phyloP scores from a whole-genome alignment of 768 basidiomycete genomes.

The Termitomyces titanicus region DNA sequence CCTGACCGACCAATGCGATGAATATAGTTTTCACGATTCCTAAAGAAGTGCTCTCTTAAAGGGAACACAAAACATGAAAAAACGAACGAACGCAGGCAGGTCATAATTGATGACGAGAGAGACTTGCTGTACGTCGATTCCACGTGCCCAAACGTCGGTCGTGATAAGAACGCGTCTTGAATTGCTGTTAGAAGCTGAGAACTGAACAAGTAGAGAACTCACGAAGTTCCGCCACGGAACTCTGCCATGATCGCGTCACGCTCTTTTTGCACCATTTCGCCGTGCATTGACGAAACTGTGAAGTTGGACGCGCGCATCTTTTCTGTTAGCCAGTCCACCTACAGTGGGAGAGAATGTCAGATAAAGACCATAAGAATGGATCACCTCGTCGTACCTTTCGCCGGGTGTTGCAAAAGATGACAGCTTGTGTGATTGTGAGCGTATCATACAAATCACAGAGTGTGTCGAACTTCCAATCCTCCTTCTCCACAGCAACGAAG shows the following conservation, averaged over 20 bases:
- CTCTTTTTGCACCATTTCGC: slow-evolving; percentile 95
- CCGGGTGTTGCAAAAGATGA: slow-evolving; percentile 98
- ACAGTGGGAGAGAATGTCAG: slow-evolving; percentile 8
- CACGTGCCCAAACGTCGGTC: slow-evolving; percentile 96
- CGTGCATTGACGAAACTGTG: slow-evolving; percentile 94
- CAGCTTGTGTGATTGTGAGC: slow-evolving; percentile 97
- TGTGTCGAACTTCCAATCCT: slow-evolving; percentile 99
- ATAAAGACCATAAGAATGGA: background rate
- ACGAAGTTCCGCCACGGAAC: slow-evolving; percentile 92
- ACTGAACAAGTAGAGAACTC: slow-evolving; percentile 26
- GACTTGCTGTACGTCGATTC: slow-evolving; percentile 98
- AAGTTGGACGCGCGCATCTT: slow-evolving; percentile 99
- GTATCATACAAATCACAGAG: slow-evolving; percentile 97
- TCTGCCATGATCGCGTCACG: slow-evolving; percentile 96
- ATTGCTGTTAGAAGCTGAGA: slow-evolving; percentile 14
- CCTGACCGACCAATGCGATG: slow-evolving; percentile 99
- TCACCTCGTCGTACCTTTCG: slow-evolving; percentile 67
- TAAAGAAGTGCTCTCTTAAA: slow-evolving; percentile 22
- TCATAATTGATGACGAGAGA: slow-evolving; percentile 98
- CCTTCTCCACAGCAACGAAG: slow-evolving; percentile 98
- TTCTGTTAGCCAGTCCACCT: slow-evolving; percentile 98
- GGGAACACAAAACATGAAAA: background rate
- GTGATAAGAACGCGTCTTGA: slow-evolving; percentile 88
- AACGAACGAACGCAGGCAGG: slow-evolving; percentile 72
- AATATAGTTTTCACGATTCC: slow-evolving; percentile 98